Base-by-base conservation (phyloP, 1,284 basidiomycete genomes). In the Mycena citricolor region DNA sequence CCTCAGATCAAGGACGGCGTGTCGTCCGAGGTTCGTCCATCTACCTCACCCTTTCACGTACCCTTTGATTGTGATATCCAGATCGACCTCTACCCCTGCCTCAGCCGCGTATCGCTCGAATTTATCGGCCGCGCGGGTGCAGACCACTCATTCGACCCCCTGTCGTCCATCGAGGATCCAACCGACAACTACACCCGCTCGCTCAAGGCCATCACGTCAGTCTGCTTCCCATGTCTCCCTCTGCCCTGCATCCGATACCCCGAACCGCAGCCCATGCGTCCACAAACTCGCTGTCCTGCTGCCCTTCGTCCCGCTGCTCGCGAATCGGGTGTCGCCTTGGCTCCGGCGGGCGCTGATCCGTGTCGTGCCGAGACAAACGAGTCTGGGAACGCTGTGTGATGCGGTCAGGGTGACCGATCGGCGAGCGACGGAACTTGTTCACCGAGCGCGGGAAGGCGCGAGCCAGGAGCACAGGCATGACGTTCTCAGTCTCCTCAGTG, bases 51-150 rank as follows among this genome's bases (percentile, higher is more conserved):
- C n/a, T n/a, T 38, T 20, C 42, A 24, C 14, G 39, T 10, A 44
- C 12, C 29, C 35, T 16, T 14, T 11, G 40, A 4, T 1, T 25
- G 14, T 14, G 13, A 6, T 13, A 1, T 22, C 10, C 13, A 32
- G 20, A 34, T 70, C 25, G 62, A 71, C 39, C 42, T 70, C 10
- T 55, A 68, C 24, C 55, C 58, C 17, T 62, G 58, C 51, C 57
- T 68, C 42, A 56, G 59, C 14, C 62, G 66, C 12, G 56, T 62
- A 1, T 61, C 68, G 1, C 57, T 71, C n/a, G 69, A 71, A 49
- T 57, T 70, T n/a, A 62, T 70, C 42, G 62, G 65, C 4, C 67
- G 65, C 38, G 63, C 60, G 13, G 68, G 66, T 1, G 52, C 70
- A 2, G 67, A 65, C 1, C 61, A 69, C 43, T 64, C 65, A 2